Evolutionary conservation across 2,329 filamentous ascomycete genomes (phyloP).

Genomic region (Chrysosporium keratinophilum): DNA sequence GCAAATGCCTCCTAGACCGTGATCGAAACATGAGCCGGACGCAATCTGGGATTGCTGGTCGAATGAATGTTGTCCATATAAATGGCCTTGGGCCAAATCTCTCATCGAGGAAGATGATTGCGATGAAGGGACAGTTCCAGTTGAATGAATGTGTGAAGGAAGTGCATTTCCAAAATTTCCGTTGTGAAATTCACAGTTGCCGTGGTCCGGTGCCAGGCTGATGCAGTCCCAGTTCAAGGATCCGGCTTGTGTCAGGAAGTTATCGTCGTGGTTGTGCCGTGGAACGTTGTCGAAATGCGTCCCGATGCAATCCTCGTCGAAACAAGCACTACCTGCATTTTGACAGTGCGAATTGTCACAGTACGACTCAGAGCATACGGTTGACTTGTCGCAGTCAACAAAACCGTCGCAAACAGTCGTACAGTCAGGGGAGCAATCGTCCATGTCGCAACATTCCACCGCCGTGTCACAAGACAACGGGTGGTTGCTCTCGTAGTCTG

Average conservation of each 20-base stretch:
- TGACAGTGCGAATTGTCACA: constrained; percentile 24
- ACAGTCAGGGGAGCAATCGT: constrained; percentile 31
- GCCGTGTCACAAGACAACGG: constrained; percentile 21
- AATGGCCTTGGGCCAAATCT: constrained; percentile 1
- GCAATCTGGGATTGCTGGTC: background rate
- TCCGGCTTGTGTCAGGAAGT: constrained; percentile 5
- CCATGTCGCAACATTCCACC: constrained; percentile 30
- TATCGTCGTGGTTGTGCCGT: background rate
- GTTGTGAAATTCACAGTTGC: constrained; percentile 6
- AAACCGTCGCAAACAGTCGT: constrained; percentile 35
- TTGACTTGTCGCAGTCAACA: constrained; percentile 31
- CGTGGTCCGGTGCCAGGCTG: background rate
- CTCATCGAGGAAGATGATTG: constrained; percentile 1
- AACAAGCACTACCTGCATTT: constrained; percentile 28
- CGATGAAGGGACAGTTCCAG: background rate
- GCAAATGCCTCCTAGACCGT: constrained; percentile 3
- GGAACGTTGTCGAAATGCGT: constrained; percentile 4
- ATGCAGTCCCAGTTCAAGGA: constrained; percentile 12
- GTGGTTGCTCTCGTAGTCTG: constrained; percentile 22
- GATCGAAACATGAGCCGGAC: constrained; percentile 1
- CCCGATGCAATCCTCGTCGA: constrained; percentile 26
- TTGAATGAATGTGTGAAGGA: constrained; percentile 4
- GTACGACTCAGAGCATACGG: constrained; percentile 28
- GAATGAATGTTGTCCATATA: constrained; percentile 1
- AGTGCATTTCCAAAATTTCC: background rate